Evolutionary conservation across 805 yeast genomes (phyloP).

Genomic region (Teunomyces aglyptinius): DNA sequence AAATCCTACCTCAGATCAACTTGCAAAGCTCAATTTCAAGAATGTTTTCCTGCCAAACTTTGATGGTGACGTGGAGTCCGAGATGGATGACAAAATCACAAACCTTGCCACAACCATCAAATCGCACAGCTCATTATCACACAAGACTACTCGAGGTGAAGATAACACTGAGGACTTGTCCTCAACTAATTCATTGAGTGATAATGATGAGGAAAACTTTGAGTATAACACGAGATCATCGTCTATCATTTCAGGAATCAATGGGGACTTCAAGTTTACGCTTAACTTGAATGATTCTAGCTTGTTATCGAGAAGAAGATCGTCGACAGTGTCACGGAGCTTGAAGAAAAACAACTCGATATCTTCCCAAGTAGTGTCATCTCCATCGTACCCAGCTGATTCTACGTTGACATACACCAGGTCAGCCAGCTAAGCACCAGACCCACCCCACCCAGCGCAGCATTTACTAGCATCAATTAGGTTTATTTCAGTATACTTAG

Average conservation of each 20-base stretch:
- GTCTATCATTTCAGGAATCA: conserved; percentile 37
- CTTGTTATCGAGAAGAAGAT: conserved; percentile 54
- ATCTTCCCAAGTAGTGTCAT: conserved; percentile 1
- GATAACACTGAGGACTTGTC: conserved; percentile 9
- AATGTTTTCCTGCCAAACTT: conserved; percentile 22
- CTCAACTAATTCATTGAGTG: conserved; percentile 10
- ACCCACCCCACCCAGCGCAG: neutral
- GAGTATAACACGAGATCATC: conserved; percentile 39
- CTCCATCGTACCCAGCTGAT: neutral
- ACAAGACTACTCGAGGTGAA: neutral
- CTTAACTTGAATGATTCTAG: conserved; percentile 65
- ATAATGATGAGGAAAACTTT: conserved; percentile 16
- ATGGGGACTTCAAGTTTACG: conserved; percentile 50
- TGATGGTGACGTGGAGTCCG: conserved; percentile 13
- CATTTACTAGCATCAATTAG: neutral
- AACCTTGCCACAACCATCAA: conserved; percentile 8
- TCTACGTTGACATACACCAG: conserved; percentile 3
- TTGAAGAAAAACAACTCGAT: conserved; percentile 9
- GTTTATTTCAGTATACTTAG: neutral
- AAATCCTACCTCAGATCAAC: conserved; percentile 18
- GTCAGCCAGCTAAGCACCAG: neutral
- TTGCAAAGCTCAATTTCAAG: conserved; percentile 30
- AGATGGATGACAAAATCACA: conserved; percentile 12
- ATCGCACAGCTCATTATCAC: conserved; percentile 5
- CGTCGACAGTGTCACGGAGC: conserved; percentile 20